Evolutionary conservation across 441 rosid species (phyloP).

Genomic region (Kokia cookei): DNA sequence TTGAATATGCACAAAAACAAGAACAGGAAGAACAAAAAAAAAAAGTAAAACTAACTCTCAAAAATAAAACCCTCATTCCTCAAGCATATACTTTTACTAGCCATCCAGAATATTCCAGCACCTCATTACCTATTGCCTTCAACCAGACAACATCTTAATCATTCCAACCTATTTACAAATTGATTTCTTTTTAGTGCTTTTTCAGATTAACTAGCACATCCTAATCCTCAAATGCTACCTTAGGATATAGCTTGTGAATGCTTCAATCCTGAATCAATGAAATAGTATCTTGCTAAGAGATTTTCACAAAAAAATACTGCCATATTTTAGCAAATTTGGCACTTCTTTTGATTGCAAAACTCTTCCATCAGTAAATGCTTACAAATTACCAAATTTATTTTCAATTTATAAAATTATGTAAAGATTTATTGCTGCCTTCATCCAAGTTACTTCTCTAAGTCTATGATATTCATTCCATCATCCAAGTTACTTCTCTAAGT

Average conservation of each 20-base stretch:
- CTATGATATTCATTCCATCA: background rate
- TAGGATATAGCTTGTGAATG: background rate
- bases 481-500: background rate
- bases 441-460: background rate
- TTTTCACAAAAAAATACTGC: background rate
- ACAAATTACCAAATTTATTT: background rate
- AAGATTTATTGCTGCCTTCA: background rate
- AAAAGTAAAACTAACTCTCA: background rate
- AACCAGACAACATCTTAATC: background rate
- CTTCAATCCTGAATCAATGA: background rate
- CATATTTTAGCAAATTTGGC: background rate
- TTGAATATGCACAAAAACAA: background rate
- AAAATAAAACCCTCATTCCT: background rate
- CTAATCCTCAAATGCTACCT: background rate
- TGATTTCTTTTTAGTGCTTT: background rate
- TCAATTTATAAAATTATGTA: background rate
- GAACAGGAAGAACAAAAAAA: background rate
- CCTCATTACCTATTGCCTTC: background rate
- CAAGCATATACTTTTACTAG: background rate
- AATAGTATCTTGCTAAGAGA: background rate
- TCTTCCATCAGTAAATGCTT: background rate
- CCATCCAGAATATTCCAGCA: background rate
- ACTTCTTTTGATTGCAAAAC: background rate
- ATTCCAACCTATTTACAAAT: background rate
- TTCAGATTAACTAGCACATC: background rate